Conservation (phyloP, 306 rosid genomes). For the Quercus variabilis region DNA sequence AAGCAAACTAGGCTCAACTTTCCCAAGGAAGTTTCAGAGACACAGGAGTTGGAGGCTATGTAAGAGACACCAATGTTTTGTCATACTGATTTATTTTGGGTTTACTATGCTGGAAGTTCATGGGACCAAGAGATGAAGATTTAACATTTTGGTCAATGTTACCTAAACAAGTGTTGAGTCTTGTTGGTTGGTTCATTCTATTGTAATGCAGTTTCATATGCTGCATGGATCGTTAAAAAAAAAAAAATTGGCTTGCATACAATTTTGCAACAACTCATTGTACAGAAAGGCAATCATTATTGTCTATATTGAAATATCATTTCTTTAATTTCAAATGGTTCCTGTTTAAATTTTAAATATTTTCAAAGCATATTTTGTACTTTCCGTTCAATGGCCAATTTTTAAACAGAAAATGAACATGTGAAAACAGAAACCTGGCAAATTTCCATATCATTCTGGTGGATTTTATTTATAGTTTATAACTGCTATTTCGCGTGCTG, state of each 20-base stretch:
- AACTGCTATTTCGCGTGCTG: no score
- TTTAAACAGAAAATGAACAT: no score
- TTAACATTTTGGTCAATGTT: background rate
- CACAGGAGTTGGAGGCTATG: slow-evolving; percentile 45
- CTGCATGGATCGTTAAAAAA: background rate
- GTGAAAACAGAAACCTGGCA: no score
- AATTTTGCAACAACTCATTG: background rate
- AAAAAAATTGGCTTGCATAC: background rate
- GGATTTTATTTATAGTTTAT: no score
- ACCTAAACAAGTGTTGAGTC: background rate
- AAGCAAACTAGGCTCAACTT: slow-evolving; percentile 59
- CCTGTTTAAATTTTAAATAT: background rate
- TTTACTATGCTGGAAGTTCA: slow-evolving; percentile 10
- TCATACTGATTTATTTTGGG: background rate
- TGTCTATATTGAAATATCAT: background rate
- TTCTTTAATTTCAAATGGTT: background rate
- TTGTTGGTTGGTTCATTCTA: background rate
- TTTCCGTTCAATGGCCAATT: no score
- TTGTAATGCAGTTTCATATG: background rate
- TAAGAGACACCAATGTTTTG: slow-evolving; percentile 14
- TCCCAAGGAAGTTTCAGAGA: slow-evolving; percentile 39
- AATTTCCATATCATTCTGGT: no score
- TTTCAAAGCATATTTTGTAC: no score
- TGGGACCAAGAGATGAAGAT: background rate
- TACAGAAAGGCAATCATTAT: slow-evolving; percentile 10